A percentile compares a stretch with the other conserved stretches of the same genome.
These are phyloP conservation scores for Plasmodium cynomolgi DNA, from an alignment of 169 alveolate species.

Conservation along the genomic window DNA sequence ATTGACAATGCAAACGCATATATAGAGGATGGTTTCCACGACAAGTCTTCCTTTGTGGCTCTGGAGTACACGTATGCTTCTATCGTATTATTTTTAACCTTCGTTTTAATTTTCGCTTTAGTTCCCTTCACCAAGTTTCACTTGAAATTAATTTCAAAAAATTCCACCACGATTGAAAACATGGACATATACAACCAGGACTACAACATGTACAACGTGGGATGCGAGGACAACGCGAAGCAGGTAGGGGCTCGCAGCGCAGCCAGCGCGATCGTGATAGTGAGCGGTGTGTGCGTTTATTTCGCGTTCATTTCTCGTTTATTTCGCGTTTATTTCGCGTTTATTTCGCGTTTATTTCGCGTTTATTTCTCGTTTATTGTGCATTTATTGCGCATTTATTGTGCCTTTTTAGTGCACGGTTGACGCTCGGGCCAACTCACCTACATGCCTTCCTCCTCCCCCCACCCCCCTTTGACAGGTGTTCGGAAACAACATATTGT, in stretches of 20 bases:
- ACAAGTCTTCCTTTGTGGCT: slow-evolving; percentile 35
- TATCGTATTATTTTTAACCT: slow-evolving; percentile 75
- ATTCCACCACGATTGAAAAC: slow-evolving; percentile 90
- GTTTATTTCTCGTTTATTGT: too few species aligned
- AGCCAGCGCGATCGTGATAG: too few species aligned
- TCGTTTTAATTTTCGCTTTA: slow-evolving; percentile 85
- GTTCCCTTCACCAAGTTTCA: slow-evolving; percentile 90
- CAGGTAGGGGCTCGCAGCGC: slow-evolving; percentile 25
- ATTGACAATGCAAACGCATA: slow-evolving; percentile 65
- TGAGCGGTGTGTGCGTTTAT: not conserved
- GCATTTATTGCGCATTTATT: not conserved
- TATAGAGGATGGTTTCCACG: slow-evolving; percentile 65
- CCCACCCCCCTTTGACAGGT: slow-evolving; percentile 80
- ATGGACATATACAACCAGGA: slow-evolving; percentile 87
- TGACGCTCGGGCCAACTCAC: not conserved
- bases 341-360: too few species aligned
- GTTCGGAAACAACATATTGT: slow-evolving; percentile 89
- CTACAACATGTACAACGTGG: slow-evolving; percentile 87
- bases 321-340: too few species aligned
- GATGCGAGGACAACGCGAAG: slow-evolving; percentile 86
- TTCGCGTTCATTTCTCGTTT: not conserved
- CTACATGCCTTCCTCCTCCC: not conserved
- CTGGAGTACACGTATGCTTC: slow-evolving; percentile 69
- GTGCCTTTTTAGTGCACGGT: not conserved
- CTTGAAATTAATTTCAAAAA: slow-evolving; percentile 81